phyloP scores from a whole-genome alignment of 176 grass and related monocot species.

The Dactylis glomerata region DNA sequence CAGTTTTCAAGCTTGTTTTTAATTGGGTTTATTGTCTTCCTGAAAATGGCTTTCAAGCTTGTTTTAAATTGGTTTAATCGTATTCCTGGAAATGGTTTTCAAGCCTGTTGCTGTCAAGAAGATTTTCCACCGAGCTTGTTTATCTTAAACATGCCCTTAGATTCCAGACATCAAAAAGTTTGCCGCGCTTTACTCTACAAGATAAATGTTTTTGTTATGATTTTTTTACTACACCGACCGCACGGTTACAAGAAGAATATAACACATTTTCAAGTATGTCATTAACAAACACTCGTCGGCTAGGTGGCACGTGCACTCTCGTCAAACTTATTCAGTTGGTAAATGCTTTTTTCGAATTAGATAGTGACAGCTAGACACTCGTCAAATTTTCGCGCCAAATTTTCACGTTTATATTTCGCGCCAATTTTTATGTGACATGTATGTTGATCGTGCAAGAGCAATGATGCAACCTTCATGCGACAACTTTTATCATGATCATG shows the following conservation, averaged over 20 bases:
- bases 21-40: neutral
- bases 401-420: neutral
- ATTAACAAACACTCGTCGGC: neutral
- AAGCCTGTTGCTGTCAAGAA: neutral
- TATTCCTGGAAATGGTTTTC: neutral
- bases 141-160: neutral
- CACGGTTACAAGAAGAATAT: neutral
- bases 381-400: neutral
- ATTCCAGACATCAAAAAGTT: neutral
- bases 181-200: neutral
- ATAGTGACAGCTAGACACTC: neutral
- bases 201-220: neutral
- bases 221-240: neutral
- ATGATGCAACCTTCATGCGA: neutral
- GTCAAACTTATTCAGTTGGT: neutral
- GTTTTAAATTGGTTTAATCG: neutral
- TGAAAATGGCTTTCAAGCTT: neutral
- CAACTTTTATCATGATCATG: neutral
- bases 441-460: neutral
- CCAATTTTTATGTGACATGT: too few species aligned
- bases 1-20: neutral
- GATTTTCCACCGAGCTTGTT: neutral
- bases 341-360: too few species aligned
- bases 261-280: neutral
- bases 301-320: neutral